Percentiles rank a stretch among this genome's conserved stretches.
phyloP scores from a whole-genome alignment of 2,329 filamentous ascomycete genomes.

The Aspergillus sp. region DNA sequence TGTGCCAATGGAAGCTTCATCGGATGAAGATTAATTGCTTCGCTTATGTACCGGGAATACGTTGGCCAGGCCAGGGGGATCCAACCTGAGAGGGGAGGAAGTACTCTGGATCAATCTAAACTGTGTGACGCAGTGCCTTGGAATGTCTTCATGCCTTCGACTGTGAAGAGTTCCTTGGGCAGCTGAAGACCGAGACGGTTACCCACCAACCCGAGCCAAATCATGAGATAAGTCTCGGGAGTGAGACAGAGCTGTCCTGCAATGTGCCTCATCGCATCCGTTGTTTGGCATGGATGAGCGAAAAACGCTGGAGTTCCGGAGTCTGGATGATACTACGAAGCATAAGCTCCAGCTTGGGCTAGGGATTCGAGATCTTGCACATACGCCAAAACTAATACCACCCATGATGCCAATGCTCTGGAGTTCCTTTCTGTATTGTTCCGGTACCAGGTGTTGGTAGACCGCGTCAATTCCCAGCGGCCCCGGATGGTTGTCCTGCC shows the following conservation, averaged over 20 bases:
- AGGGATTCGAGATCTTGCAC: constrained; percentile 43
- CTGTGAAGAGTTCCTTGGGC: constrained; percentile 63
- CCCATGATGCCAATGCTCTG: constrained; percentile 65
- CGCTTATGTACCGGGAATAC: constrained; percentile 1
- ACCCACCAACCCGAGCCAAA: constrained; percentile 89
- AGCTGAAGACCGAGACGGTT: constrained; percentile 76
- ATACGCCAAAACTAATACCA: constrained; percentile 74
- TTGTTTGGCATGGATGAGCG: constrained; percentile 87
- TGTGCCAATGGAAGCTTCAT: constrained; percentile 69
- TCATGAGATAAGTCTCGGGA: constrained; percentile 70
- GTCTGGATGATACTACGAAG: constrained; percentile 74
- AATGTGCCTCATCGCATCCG: constrained; percentile 73
- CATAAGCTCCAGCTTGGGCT: constrained; percentile 37
- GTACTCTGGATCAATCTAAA: constrained; percentile 14
- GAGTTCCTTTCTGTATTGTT: constrained; percentile 63
- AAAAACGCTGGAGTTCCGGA: constrained; percentile 80
- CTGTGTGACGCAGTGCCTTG: constrained; percentile 20
- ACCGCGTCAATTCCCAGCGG: constrained; percentile 66
- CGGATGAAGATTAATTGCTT: constrained; percentile 66
- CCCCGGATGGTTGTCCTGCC: constrained; percentile 58
- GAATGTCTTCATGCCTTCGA: constrained; percentile 22
- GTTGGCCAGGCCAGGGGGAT: constrained; percentile 6
- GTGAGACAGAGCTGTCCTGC: constrained; percentile 43
- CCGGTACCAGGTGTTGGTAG: constrained; percentile 70
- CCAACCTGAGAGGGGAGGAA: constrained; percentile 10